Evolutionary conservation across 2,329 filamentous ascomycete genomes (phyloP), one percentile per base, ranked within the genome.

Genomic region (Rutstroemia sydowiana): DNA sequence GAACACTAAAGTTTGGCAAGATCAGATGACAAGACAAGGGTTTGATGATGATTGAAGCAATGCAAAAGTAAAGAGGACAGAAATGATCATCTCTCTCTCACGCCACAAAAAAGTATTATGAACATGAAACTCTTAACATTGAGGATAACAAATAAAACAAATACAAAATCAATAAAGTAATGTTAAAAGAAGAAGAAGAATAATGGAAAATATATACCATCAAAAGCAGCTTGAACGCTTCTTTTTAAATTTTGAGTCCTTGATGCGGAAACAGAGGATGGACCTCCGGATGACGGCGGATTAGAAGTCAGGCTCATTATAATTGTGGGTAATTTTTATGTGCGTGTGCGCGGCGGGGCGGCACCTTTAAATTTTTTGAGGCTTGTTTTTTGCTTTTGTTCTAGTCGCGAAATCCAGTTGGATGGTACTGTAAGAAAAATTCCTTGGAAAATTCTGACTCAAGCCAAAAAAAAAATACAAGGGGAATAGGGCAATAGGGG

Each of bases 221-320:
- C 77, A 70, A 82, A 82, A 34, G 76, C 75, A 55, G 78, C 73
- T 66, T 82, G 78, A 51, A 79, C 76, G 59, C 73, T 79, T 63
- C 79, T 73, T 70, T 82, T 83, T 50, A 81, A 67, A 26, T 69
- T 70, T 60, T 75, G 74, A 54, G 66, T 69, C 55, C 71, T 70
- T 47, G 68, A 56, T 44, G 59, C 57, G 43, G 60, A 58, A 41
- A 55, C 62, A 52, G 65, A 65, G 49, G 62, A 60, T 23, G 61
- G 61, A 13, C 61, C 59, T 26, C 61, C 62, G 55, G 65, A 63
- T 14, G 64, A 66, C 31, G 63, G 63, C 51, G 65, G 65, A 55
- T 66, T 66, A 34, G 63, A 65, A 39, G 63, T 59, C 60, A 63
- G 59, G 56, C 57, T 66, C 56, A 61, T 65, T 43, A 40, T n/a